Percentiles rank a stretch among this genome's conserved stretches.
phyloP scores from a whole-genome alignment of 2,329 filamentous ascomycete species.

The Penicillium sp. region DNA sequence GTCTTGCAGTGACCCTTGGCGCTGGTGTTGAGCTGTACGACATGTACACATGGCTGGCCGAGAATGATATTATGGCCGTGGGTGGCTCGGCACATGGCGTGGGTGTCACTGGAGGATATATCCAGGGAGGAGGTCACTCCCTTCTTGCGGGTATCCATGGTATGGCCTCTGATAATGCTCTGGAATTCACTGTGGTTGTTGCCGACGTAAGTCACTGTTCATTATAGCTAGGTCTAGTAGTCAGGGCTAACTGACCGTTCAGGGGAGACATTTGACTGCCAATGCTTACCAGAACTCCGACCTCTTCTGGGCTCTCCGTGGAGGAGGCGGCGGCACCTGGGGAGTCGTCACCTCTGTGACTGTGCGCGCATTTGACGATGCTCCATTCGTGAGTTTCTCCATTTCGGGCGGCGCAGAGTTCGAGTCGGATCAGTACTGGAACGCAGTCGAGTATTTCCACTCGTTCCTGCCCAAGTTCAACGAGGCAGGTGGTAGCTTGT shows the following conservation, averaged over 20 bases:
- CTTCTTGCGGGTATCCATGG: slow-evolving; percentile 41
- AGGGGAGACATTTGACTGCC: slow-evolving; percentile 9
- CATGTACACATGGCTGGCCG: slow-evolving; percentile 46
- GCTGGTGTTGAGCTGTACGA: slow-evolving; percentile 53
- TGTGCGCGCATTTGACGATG: slow-evolving; percentile 40
- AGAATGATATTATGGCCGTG: slow-evolving; percentile 43
- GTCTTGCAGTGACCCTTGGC: slow-evolving; percentile 49
- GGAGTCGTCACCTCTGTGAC: slow-evolving; percentile 46
- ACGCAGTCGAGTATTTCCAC: slow-evolving; percentile 1
- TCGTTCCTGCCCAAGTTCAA: slow-evolving; percentile 1
- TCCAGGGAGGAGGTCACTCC: slow-evolving; percentile 59
- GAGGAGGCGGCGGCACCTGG: slow-evolving; percentile 55
- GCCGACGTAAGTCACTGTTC: slow-evolving; percentile 23
- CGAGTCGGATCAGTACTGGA: slow-evolving; percentile 1
- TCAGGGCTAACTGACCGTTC: neutral
- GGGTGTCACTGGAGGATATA: slow-evolving; percentile 58
- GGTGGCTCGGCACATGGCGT: slow-evolving; percentile 44
- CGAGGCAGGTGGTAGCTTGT: neutral
- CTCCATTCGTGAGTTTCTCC: slow-evolving; percentile 23
- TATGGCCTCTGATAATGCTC: slow-evolving; percentile 45
- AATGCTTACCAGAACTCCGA: slow-evolving; percentile 26
- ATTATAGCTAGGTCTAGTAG: neutral
- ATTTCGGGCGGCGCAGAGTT: slow-evolving; percentile 1
- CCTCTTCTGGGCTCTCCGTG: slow-evolving; percentile 53
- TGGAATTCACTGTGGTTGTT: slow-evolving; percentile 44